phyloP scores from a whole-genome alignment of 2,329 filamentous ascomycete species.

The Neocucurbitaria cava region DNA sequence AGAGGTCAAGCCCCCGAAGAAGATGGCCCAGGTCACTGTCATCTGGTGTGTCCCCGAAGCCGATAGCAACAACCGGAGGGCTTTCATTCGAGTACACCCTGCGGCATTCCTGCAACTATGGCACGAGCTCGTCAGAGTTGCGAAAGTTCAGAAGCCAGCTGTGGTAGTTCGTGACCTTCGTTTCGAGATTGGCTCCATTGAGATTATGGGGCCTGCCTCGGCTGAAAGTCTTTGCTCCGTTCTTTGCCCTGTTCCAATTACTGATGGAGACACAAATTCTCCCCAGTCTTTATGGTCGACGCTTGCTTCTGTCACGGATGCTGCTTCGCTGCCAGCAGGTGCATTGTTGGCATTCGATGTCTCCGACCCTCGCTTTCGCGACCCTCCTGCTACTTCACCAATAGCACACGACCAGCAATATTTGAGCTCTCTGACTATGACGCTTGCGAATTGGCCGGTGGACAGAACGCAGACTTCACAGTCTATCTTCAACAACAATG shows the following conservation, averaged over 20 bases:
- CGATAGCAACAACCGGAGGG: slow-evolving; percentile 53
- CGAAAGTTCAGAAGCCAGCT: slow-evolving; percentile 66
- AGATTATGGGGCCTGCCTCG: slow-evolving; percentile 74
- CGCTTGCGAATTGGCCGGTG: slow-evolving; percentile 71
- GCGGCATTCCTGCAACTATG: slow-evolving; percentile 77
- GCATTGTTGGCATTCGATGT: slow-evolving; percentile 75
- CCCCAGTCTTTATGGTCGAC: slow-evolving; percentile 44
- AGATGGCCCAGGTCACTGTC: slow-evolving; percentile 75
- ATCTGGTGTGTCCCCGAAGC: slow-evolving; percentile 68
- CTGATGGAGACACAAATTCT: slow-evolving; percentile 28
- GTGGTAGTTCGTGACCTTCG: slow-evolving; percentile 73
- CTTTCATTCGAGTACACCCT: slow-evolving; percentile 82
- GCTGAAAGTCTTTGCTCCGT: slow-evolving; percentile 78
- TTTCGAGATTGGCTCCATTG: slow-evolving; percentile 75
- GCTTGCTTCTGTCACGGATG: slow-evolving; percentile 45
- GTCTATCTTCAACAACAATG: slow-evolving; percentile 72
- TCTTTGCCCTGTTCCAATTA: slow-evolving; percentile 59
- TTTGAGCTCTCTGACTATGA: slow-evolving; percentile 59
- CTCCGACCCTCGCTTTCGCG: slow-evolving; percentile 79
- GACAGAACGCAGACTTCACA: slow-evolving; percentile 60
- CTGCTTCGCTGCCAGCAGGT: slow-evolving; percentile 72
- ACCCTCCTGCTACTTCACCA: slow-evolving; percentile 69
- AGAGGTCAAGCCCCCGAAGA: slow-evolving; percentile 57
- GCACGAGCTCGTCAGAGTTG: slow-evolving; percentile 64
- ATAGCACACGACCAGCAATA: slow-evolving; percentile 24